A percentile compares a stretch with the other conserved stretches of the same genome.
Evolutionary conservation across 176 grass and related monocot genomes (phyloP).

Genomic region (Saccharum spontaneum): DNA sequence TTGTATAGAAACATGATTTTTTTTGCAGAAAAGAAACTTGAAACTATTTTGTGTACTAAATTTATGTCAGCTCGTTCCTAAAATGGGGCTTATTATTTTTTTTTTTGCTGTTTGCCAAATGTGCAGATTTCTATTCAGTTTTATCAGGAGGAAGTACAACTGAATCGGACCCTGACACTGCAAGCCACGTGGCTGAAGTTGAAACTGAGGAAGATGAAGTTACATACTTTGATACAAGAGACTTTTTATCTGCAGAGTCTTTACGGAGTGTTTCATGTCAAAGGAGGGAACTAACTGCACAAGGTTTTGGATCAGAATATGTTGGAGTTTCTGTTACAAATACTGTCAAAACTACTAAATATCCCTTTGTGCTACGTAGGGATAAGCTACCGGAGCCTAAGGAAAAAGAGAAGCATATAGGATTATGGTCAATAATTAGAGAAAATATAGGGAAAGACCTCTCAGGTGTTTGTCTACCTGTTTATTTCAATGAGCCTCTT

Average conservation of each 20-base stretch:
- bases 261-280: slow-evolving; percentile 79
- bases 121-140: slow-evolving; percentile 95
- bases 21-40: neutral
- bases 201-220: slow-evolving; percentile 87
- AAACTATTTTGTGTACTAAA: neutral
- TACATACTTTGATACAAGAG: slow-evolving; percentile 85
- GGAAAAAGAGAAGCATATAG: slow-evolving; percentile 91
- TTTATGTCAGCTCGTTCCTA: neutral
- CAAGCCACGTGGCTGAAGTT: slow-evolving; percentile 74
- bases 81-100: neutral
- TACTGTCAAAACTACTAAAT: slow-evolving; percentile 45
- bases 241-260: slow-evolving; percentile 76
- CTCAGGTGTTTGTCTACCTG: slow-evolving; percentile 90
- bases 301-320: slow-evolving; percentile 52
- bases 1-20: slow-evolving; percentile 4
- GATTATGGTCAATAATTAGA: slow-evolving; percentile 99
- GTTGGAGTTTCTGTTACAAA: slow-evolving; percentile 35
- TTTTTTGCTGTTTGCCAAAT: slow-evolving; percentile 7
- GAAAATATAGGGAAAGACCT: slow-evolving; percentile 99
- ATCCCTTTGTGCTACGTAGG: slow-evolving; percentile 68
- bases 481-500: slow-evolving; percentile 98
- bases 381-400: slow-evolving; percentile 87
- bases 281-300: slow-evolving; percentile 59
- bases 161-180: slow-evolving; percentile 86
- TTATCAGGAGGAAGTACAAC: slow-evolving; percentile 84